phyloP scores from a whole-genome alignment of 2,329 filamentous ascomycete species.

The Pseudocercospora fijiensis region DNA sequence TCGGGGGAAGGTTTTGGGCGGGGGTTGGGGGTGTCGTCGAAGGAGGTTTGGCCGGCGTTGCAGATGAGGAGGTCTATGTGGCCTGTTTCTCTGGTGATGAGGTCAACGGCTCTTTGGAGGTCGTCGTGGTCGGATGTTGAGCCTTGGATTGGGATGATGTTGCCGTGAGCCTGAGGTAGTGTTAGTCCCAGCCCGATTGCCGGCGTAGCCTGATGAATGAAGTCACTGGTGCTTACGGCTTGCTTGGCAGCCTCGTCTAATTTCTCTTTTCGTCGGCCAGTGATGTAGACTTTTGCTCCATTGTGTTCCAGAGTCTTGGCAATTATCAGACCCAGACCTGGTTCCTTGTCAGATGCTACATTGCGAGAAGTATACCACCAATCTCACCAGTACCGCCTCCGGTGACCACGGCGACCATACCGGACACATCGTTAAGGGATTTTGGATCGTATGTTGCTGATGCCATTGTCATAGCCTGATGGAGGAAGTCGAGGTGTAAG shows the following conservation, averaged over 20 bases:
- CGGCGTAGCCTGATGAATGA: not conserved
- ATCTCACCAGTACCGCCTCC: constrained; percentile 24
- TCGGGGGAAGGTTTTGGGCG: constrained; percentile 44
- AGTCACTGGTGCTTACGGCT: constrained; percentile 24
- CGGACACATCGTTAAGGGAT: constrained; percentile 31
- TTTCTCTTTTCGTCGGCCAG: constrained; percentile 45
- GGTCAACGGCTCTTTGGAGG: constrained; percentile 43
- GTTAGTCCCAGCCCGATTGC: not conserved
- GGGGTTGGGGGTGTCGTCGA: constrained; percentile 33
- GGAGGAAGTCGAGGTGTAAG: not conserved
- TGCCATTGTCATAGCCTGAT: constrained; percentile 18
- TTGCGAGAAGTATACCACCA: too few relatives aligned
- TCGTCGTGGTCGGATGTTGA: constrained; percentile 47
- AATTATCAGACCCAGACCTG: constrained; percentile 38
- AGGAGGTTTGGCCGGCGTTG: constrained; percentile 48
- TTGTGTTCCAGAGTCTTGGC: constrained; percentile 45
- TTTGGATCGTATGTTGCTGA: constrained; percentile 24
- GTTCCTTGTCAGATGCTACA: constrained; percentile 14
- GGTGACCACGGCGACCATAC: constrained; percentile 37
- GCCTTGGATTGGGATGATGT: constrained; percentile 45
- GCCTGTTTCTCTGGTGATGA: constrained; percentile 45
- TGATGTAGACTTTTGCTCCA: constrained; percentile 47
- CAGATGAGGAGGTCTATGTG: constrained; percentile 54
- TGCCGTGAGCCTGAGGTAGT: constrained; percentile 30
- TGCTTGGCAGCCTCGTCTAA: constrained; percentile 43